Conservation (phyloP, 148 eudicot species). For the Vaccinium myrtillus region DNA sequence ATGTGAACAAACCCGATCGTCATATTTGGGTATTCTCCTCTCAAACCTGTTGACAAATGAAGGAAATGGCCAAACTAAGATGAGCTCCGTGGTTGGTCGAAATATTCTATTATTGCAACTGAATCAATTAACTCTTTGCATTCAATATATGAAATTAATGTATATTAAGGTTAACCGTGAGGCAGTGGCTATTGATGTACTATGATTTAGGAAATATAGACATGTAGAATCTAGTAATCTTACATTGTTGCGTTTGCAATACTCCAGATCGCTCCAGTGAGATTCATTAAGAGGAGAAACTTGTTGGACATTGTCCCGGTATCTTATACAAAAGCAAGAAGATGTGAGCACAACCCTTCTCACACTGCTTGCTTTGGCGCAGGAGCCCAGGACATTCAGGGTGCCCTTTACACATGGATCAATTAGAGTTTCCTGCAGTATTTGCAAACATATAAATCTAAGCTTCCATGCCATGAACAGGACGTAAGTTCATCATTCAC, state of each 20-base stretch:
- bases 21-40: constrained; percentile 69
- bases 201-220: background rate
- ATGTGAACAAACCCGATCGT: constrained; percentile 82
- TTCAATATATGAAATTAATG: background rate
- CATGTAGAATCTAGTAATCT: background rate
- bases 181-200: too few species aligned
- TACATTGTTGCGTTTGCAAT: constrained; percentile 75
- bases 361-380: too few species aligned
- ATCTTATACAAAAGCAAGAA: too few species aligned
- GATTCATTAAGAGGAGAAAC: too few species aligned
- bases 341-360: too few species aligned
- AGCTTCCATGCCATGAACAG: too few species aligned
- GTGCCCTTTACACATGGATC: too few species aligned
- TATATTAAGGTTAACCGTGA: background rate
- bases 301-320: too few species aligned
- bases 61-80: background rate
- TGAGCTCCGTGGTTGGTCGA: background rate
- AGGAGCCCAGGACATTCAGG: too few species aligned
- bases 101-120: background rate
- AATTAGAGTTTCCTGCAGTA: too few species aligned
- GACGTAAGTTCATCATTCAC: too few species aligned
- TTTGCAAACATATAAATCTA: too few species aligned
- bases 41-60: constrained; percentile 35
- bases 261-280: constrained; percentile 91
- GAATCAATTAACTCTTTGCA: background rate